Percentiles rank a stretch among this genome's conserved stretches.
Evolutionary conservation across 176 grass and related monocot genomes (phyloP).

Genomic region (Lolium rigidum): DNA sequence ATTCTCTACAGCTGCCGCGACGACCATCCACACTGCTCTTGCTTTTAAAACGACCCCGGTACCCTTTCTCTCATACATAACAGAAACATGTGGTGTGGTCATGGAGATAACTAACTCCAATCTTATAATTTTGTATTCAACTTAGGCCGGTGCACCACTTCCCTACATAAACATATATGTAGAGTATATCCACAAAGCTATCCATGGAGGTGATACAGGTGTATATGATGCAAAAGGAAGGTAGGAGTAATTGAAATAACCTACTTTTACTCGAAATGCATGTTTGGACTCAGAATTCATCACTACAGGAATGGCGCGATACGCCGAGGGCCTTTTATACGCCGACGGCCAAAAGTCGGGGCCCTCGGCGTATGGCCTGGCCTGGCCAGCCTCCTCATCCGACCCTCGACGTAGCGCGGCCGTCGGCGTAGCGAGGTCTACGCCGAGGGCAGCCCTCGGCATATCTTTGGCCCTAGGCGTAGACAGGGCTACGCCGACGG

Average conservation of each 20-base stretch:
- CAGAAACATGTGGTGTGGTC: background rate
- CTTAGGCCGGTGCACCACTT: constrained; percentile 24
- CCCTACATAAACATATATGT: constrained; percentile 52
- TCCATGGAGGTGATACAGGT: constrained; percentile 73
- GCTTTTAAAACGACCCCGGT: constrained; percentile 51
- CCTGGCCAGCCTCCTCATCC: too few species aligned
- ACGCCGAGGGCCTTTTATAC: too few species aligned
- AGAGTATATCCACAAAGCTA: constrained; percentile 62
- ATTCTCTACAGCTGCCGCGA: constrained; percentile 6
- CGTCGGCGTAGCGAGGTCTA: too few species aligned
- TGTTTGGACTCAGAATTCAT: background rate
- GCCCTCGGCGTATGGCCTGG: too few species aligned
- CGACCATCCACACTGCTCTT: constrained; percentile 36
- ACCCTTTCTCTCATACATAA: background rate
- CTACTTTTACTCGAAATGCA: background rate
- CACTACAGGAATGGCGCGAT: too few species aligned
- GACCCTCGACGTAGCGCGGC: too few species aligned
- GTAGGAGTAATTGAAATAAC: constrained; percentile 57
- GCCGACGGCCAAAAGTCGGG: too few species aligned
- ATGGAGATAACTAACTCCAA: background rate
- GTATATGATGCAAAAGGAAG: constrained; percentile 60
- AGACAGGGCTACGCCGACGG: too few species aligned
- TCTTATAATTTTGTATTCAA: background rate
- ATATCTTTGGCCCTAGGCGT: too few species aligned
- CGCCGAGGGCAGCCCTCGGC: too few species aligned